Evolutionary conservation across 1,139 yeast genomes (phyloP), one percentile per base, ranked within the genome.

Genomic region (Pneumocystis wakefieldiae): DNA sequence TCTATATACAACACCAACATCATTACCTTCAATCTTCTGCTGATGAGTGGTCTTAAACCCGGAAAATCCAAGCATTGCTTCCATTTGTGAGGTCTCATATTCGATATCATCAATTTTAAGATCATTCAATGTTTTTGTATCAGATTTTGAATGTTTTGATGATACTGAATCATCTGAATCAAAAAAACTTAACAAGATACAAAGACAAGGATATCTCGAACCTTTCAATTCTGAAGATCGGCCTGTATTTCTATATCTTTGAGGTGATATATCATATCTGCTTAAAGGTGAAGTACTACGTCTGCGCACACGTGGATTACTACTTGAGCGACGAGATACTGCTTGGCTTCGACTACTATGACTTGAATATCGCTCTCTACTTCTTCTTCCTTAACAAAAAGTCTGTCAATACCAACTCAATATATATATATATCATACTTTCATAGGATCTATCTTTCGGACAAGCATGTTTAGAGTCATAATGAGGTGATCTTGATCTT

Each of bases 11-110:
- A 77, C 79, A 17, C 82, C 83, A 5, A 78, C 78, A 65, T 80
- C 78, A 2, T 80, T 73, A 1, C 83, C 85, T 61, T 73, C 73
- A 15, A 75, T 77, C 35, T 82, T 82, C 67, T 82, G 82, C 59
- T 83, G 81, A 70, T 85, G 84, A 3, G 89, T 84, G 1, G 84
- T 71, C 0, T 78, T 79, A 72, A 85, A 85, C 1, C 81, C 80
- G 2, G 79, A 75, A 69, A 84, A 84, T 2, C 92, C 94, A 88
- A 86, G 84, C 69, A 85, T 75, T 59, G 72, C 67, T 62, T 69
- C 68, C 74, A 76, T 73, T 24, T 48, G 55, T 12, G 32, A 48
- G 5, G 55, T 48, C n/a, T 48, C 32, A 19, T 29, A 14, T 8
- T 61, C 38, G 32, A 57, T 48, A 41, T 61, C 57, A 38, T 39